Conservation (phyloP, 495 filamentous ascomycete species). For the Aspergillus sclerotioniger region DNA sequence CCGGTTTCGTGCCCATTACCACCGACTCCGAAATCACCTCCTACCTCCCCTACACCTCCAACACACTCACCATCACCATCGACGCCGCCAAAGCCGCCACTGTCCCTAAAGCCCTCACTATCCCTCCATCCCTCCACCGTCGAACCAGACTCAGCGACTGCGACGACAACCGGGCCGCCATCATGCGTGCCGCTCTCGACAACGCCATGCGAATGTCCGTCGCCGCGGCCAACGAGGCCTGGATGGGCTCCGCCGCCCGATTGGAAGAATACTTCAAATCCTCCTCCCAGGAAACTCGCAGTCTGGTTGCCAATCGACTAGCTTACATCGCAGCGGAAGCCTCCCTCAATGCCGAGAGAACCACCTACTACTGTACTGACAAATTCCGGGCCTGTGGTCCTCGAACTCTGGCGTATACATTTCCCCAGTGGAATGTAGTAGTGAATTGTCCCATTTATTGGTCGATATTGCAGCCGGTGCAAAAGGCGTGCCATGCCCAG, state of each 20-base stretch:
- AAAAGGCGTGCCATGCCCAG: slow-evolving; percentile 54
- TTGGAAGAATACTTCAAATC: slow-evolving; percentile 64
- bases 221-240: slow-evolving; percentile 53
- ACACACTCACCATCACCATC: slow-evolving; percentile 47
- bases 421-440: slow-evolving; percentile 50
- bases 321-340: slow-evolving; percentile 52
- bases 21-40: slow-evolving; percentile 45
- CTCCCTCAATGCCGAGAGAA: slow-evolving; percentile 38
- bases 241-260: slow-evolving; percentile 46
- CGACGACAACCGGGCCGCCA: slow-evolving; percentile 38
- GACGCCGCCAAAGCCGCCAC: slow-evolving; percentile 48
- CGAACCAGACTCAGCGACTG: slow-evolving; percentile 53
- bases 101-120: slow-evolving; percentile 34
- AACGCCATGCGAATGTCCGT: slow-evolving; percentile 51
- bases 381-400: slow-evolving; percentile 45
- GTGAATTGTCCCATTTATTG: slow-evolving; percentile 60
- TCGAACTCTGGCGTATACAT: slow-evolving; percentile 57
- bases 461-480: slow-evolving; percentile 39
- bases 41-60: slow-evolving; percentile 42
- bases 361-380: slow-evolving; percentile 54
- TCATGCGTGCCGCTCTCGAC: slow-evolving; percentile 45
- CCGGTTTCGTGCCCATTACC: slow-evolving; percentile 49
- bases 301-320: slow-evolving; percentile 51
- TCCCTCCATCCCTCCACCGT: slow-evolving; percentile 43
- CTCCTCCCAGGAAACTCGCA: slow-evolving; percentile 39